Evolutionary conservation across 257 asterid genomes (phyloP).

Genomic region (Primulina tabacum): DNA sequence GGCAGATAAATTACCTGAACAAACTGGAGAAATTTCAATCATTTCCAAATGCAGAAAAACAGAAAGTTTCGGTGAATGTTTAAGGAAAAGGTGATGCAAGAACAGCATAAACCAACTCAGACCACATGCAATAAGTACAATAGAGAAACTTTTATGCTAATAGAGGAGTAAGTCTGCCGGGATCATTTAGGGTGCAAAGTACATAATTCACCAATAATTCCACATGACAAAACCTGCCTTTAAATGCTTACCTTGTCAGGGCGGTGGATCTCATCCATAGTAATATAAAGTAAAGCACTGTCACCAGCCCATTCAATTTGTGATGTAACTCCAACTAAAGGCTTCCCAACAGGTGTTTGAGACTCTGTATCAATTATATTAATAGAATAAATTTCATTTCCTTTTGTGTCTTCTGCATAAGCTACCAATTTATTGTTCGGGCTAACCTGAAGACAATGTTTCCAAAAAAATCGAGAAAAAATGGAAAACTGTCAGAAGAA

Average conservation of each 20-base stretch:
- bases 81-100: background rate
- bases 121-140: background rate
- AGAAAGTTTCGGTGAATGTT: background rate
- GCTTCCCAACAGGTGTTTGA: slow-evolving; percentile 57
- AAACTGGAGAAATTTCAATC: background rate
- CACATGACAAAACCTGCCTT: slow-evolving; percentile 3
- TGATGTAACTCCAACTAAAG: slow-evolving; percentile 64
- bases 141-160: background rate
- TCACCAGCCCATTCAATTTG: slow-evolving; percentile 86
- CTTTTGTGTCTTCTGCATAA: slow-evolving; percentile 90
- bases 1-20: background rate
- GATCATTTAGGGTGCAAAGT: slow-evolving; percentile 12
- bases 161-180: background rate
- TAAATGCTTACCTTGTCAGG: slow-evolving; percentile 72
- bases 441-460: slow-evolving; percentile 56
- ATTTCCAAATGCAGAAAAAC: background rate
- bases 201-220: background rate
- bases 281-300: slow-evolving; percentile 70
- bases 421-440: slow-evolving; percentile 78
- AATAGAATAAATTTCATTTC: slow-evolving; percentile 83
- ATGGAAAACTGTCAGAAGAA: slow-evolving; percentile 13
- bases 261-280: slow-evolving; percentile 87
- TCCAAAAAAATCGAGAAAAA: background rate
- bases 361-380: slow-evolving; percentile 81
- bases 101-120: slow-evolving; percentile 10